A percentile compares a stretch with the other conserved stretches of the same genome.
Conservation (phyloP, 2,329 filamentous ascomycete species). For the Sclerotinia sclerotiorum region DNA sequence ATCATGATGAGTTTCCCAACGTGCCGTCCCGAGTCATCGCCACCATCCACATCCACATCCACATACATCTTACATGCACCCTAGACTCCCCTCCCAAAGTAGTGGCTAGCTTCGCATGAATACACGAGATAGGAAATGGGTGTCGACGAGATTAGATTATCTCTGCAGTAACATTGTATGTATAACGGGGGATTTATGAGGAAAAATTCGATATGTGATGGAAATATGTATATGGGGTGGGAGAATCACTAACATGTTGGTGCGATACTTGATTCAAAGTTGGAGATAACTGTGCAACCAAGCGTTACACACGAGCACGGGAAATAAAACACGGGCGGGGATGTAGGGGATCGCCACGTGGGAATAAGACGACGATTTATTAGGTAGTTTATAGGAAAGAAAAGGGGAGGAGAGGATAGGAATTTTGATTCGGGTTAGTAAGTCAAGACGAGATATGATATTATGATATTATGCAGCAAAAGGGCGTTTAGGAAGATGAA, state of each 20-base stretch:
- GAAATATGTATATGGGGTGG: neutral
- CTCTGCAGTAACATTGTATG: too few species aligned
- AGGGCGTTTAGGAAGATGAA: neutral
- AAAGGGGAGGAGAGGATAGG: too few species aligned
- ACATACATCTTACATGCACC: too few species aligned
- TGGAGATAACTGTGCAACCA: conserved; percentile 13
- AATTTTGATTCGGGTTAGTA: neutral
- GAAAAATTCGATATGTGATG: conserved; percentile 1
- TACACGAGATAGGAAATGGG: neutral
- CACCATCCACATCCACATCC: too few species aligned
- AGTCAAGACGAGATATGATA: neutral
- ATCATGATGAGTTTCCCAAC: neutral
- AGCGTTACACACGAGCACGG: neutral
- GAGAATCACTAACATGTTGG: neutral
- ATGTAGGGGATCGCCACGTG: conserved; percentile 3
- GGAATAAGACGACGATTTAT: neutral
- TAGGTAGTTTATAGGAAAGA: neutral
- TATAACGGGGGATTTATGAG: neutral
- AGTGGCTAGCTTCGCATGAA: neutral
- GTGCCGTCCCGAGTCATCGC: neutral
- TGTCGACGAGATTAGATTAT: conserved; percentile 4
- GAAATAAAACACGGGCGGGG: neutral
- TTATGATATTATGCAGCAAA: neutral
- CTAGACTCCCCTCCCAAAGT: neutral
- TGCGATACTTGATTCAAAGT: neutral